Conservation (phyloP, 2,329 filamentous ascomycete species). For the Fusarium sp. region DNA sequence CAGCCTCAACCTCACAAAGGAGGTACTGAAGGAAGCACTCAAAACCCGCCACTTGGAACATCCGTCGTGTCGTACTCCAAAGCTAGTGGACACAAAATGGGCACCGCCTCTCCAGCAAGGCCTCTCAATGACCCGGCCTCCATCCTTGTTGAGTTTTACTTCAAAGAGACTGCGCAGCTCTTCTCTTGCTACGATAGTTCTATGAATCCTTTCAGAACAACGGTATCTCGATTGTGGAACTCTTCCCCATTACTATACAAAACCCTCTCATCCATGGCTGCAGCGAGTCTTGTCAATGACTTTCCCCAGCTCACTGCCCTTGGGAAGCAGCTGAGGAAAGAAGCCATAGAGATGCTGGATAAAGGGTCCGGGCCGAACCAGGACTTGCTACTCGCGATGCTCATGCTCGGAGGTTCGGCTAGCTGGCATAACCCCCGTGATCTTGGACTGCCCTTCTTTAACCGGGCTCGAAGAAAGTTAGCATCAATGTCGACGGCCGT, state of each 20-base stretch:
- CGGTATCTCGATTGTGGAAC: constrained; percentile 19
- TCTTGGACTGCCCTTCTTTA: constrained; percentile 22
- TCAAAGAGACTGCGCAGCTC: constrained; percentile 21
- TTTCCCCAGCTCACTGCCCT: constrained; percentile 18
- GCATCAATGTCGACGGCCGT: constrained; percentile 1
- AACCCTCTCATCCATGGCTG: constrained; percentile 29
- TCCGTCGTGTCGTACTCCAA: background rate
- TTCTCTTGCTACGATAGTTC: constrained; percentile 25
- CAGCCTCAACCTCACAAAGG: background rate
- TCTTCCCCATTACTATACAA: constrained; percentile 20
- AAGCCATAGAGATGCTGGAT: constrained; percentile 14
- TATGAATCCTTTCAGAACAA: constrained; percentile 26
- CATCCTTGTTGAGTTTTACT: constrained; percentile 24
- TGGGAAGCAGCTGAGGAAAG: constrained; percentile 14
- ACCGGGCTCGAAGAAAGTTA: constrained; percentile 16
- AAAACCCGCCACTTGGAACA: background rate
- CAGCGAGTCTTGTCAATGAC: constrained; percentile 15
- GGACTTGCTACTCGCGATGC: constrained; percentile 24
- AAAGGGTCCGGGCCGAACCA: constrained; percentile 10
- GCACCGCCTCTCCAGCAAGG: background rate
- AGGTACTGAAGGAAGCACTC: background rate
- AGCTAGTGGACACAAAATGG: background rate
- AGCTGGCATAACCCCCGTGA: constrained; percentile 27
- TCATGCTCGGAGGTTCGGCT: constrained; percentile 24
- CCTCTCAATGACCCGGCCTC: constrained; percentile 11